Evolutionary conservation across 2,329 filamentous ascomycete species (phyloP).

Genomic region (Clonostachys sp.): DNA sequence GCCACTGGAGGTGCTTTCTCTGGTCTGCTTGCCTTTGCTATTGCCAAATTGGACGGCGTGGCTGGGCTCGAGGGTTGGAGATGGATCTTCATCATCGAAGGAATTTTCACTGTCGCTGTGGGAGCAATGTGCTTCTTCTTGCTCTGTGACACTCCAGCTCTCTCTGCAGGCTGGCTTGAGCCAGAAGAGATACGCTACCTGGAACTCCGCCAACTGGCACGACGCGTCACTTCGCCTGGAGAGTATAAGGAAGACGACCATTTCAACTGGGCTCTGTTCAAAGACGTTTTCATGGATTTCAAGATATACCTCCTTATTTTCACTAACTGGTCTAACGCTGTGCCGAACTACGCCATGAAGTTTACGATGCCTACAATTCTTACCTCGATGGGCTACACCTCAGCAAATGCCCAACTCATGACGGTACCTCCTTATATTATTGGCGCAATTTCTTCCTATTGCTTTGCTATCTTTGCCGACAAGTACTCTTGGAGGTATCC

Average conservation of each 20-base stretch:
- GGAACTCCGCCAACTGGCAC: conserved; percentile 26
- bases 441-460: conserved; percentile 22
- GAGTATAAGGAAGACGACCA: conserved; percentile 17
- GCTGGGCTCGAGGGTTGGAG: conserved; percentile 37
- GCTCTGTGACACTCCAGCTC: conserved; percentile 33
- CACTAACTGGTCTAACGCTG: conserved; percentile 34
- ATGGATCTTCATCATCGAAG: conserved; percentile 51
- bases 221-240: conserved; percentile 12
- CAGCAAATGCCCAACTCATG: conserved; percentile 20
- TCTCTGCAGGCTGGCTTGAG: conserved; percentile 25
- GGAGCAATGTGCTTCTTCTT: conserved; percentile 36
- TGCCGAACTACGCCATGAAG: conserved; percentile 24
- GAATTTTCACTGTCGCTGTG: conserved; percentile 31
- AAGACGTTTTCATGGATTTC: conserved; percentile 38
- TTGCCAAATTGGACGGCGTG: conserved; percentile 39
- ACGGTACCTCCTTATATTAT: conserved; percentile 29
- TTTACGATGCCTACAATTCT: conserved; percentile 32
- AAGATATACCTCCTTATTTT: conserved; percentile 37
- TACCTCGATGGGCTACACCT: conserved; percentile 31
- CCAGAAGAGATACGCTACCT: conserved; percentile 32
- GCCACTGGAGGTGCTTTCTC: conserved; percentile 36
- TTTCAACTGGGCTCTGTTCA: conserved; percentile 24
- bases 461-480: conserved; percentile 26
- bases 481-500: conserved; percentile 29
- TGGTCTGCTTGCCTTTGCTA: conserved; percentile 36